A percentile compares a stretch with the other conserved stretches of the same genome.
These are phyloP conservation scores for Hypericum androsaemum DNA, from an alignment of 345 rosid species.

Conservation along the genomic window DNA sequence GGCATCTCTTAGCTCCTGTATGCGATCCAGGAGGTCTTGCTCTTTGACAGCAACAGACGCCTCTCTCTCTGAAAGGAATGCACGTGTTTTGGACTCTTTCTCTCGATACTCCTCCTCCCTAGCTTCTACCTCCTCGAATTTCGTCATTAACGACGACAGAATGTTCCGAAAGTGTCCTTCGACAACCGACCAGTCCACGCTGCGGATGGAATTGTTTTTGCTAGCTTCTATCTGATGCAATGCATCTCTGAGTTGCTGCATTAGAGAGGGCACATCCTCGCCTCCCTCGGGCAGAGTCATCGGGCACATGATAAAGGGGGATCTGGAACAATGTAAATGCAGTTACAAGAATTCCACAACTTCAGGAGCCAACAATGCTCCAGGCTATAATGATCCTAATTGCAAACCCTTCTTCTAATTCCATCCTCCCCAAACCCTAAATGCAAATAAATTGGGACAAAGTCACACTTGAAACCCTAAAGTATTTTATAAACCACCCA, in stretches of 20 bases:
- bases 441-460: too few species aligned
- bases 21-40: constrained; percentile 41
- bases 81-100: constrained; percentile 28
- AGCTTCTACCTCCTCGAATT: constrained; percentile 35
- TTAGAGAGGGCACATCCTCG: constrained; percentile 21
- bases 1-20: constrained; percentile 54
- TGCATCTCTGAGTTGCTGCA: constrained; percentile 36
- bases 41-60: constrained; percentile 40
- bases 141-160: constrained; percentile 26
- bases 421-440: too few species aligned
- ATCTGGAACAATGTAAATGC: too few species aligned
- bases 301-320: too few species aligned
- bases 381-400: too few species aligned
- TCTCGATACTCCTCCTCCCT: constrained; percentile 40
- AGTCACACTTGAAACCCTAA: too few species aligned
- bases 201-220: constrained; percentile 20
- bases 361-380: too few species aligned
- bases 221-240: constrained; percentile 32
- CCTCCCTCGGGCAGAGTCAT: neutral
- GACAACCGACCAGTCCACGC: constrained; percentile 40
- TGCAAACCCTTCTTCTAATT: too few species aligned
- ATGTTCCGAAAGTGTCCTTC: constrained; percentile 39
- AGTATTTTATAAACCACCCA: too few species aligned
- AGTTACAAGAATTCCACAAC: too few species aligned
- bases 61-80: constrained; percentile 33